These are phyloP conservation scores for Raphanus raphanistrum DNA, from an alignment of 345 rosid species.

Conservation along the genomic window DNA sequence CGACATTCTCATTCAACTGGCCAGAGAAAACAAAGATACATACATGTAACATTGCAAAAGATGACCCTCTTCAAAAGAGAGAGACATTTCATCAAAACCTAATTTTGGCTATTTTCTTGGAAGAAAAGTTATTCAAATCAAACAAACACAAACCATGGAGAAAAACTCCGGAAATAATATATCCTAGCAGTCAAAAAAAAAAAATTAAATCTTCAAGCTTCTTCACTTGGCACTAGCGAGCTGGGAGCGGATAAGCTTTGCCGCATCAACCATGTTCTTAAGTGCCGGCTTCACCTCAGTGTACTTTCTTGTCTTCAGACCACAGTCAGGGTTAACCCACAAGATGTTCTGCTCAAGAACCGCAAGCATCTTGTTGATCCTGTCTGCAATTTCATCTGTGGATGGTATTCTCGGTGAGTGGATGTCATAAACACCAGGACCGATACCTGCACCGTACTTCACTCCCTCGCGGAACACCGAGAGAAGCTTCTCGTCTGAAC, in stretches of 20 bases:
- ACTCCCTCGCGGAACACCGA: conserved; percentile 99
- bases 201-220: conserved; percentile 17
- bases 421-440: conserved; percentile 95
- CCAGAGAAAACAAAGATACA: conserved; percentile 21
- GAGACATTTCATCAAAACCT: conserved; percentile 32
- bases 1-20: conserved; percentile 7
- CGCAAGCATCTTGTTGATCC: conserved; percentile 94
- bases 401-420: conserved; percentile 98
- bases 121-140: conserved; percentile 31
- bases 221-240: conserved; percentile 84
- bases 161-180: neutral
- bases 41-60: conserved; percentile 14
- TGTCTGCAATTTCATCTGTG: conserved; percentile 86
- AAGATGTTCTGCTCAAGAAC: conserved; percentile 83
- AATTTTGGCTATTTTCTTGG: conserved; percentile 15
- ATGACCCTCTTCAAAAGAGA: conserved; percentile 6
- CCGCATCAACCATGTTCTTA: conserved; percentile 84
- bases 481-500: conserved; percentile 95
- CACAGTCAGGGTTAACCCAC: conserved; percentile 99
- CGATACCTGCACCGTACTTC: conserved; percentile 94
- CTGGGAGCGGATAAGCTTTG: conserved; percentile 85
- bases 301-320: conserved; percentile 93
- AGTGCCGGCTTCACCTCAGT: conserved; percentile 91
- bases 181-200: too few relatives aligned
- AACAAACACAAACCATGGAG: conserved; percentile 26